A percentile compares a stretch with the other conserved stretches of the same genome.
These are phyloP conservation scores for Epicoccum sorghinum DNA, from an alignment of 2,329 filamentous ascomycete species.

Conservation along the genomic window DNA sequence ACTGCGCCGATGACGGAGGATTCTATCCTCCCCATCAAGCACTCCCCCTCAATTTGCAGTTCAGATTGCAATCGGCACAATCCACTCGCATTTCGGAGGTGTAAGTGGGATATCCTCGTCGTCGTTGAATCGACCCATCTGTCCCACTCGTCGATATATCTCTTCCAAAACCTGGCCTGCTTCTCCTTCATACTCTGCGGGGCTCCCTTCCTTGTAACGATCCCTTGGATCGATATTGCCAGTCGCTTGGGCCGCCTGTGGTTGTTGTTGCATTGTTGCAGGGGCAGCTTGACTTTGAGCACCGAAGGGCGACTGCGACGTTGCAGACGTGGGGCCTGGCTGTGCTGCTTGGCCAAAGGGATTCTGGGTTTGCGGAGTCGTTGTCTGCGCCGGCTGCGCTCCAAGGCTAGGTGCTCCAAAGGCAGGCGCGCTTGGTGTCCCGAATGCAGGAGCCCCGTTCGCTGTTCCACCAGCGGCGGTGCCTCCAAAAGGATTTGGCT, in stretches of 20 bases:
- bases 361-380: conserved; percentile 21
- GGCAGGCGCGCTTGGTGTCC: conserved; percentile 45
- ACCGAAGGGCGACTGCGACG: conserved; percentile 25
- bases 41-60: neutral
- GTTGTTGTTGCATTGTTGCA: conserved; percentile 48
- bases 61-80: conserved; percentile 36
- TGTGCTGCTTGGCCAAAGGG: conserved; percentile 27
- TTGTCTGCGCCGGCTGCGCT: conserved; percentile 16
- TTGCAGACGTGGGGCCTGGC: conserved; percentile 12
- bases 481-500: conserved; percentile 27
- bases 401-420: conserved; percentile 43
- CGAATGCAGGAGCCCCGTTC: conserved; percentile 32
- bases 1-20: no score
- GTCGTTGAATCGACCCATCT: conserved; percentile 70
- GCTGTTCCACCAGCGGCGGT: conserved; percentile 16
- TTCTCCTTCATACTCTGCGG: conserved; percentile 64
- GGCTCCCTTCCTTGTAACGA: conserved; percentile 64
- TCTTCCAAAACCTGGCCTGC: conserved; percentile 59
- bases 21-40: neutral
- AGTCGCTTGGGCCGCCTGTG: conserved; percentile 15
- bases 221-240: conserved; percentile 44
- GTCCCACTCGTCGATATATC: conserved; percentile 68
- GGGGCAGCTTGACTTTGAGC: conserved; percentile 17
- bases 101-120: conserved; percentile 75
- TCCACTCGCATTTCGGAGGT: conserved; percentile 79